These are phyloP conservation scores for Cydonia oblonga DNA, from an alignment of 331 rosid genomes.

Conservation along the genomic window DNA sequence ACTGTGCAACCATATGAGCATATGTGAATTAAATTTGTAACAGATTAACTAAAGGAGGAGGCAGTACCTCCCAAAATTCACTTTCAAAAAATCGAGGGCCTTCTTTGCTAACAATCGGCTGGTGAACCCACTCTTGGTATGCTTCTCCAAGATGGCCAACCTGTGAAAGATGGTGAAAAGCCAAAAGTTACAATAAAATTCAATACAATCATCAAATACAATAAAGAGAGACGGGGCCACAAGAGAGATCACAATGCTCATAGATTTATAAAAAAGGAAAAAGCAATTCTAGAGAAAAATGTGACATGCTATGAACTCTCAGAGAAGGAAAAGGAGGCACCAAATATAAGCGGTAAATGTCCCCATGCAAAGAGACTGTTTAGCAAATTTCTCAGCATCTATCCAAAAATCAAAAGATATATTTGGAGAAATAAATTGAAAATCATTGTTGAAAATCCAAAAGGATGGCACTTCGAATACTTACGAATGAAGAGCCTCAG, in stretches of 20 bases:
- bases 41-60: not conserved
- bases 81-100: slow-evolving; percentile 81
- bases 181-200: not conserved
- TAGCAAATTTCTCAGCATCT: no score
- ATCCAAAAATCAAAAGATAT: no score
- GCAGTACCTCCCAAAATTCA: slow-evolving; percentile 68
- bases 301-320: not conserved
- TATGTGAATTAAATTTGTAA: not conserved
- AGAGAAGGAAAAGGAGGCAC: not conserved
- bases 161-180: slow-evolving; percentile 28
- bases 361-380: not conserved
- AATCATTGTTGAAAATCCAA: no score
- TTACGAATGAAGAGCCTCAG: not conserved
- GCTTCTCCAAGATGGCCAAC: slow-evolving; percentile 92
- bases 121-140: slow-evolving; percentile 96
- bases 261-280: not conserved
- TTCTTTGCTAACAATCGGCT: slow-evolving; percentile 80
- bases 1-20: not conserved
- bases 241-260: not conserved
- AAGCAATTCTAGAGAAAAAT: not conserved
- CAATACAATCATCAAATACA: not conserved
- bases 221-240: not conserved
- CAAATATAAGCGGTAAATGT: not conserved
- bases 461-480: no score
- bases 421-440: no score